Percentiles rank a stretch among this genome's conserved stretches.
These are phyloP conservation scores for Colletotrichum sp. DNA, from an alignment of 2,329 filamentous ascomycete species.

Conservation along the genomic window DNA sequence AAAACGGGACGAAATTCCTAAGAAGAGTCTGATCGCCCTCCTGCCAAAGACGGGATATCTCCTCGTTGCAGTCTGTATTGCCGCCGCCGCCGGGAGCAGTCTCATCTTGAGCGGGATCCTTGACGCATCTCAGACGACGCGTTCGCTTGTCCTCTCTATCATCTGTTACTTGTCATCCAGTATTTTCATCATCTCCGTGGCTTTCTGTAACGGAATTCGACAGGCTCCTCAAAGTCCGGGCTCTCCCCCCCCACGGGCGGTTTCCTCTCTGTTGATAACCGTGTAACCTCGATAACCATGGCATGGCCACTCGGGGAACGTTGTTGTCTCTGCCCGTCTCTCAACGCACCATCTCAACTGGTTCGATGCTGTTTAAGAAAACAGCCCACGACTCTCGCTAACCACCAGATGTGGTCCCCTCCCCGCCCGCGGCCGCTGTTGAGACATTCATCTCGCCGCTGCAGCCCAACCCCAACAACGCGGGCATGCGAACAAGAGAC, in stretches of 20 bases:
- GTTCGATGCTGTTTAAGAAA: neutral
- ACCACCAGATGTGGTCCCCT: neutral
- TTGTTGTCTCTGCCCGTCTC: neutral
- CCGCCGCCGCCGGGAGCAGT: neutral
- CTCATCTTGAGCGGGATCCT: neutral
- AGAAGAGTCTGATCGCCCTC: neutral
- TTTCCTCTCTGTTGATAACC: neutral
- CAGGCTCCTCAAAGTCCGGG: neutral
- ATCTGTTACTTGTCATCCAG: neutral
- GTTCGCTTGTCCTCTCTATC: neutral
- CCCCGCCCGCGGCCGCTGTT: neutral
- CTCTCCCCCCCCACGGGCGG: slow-evolving; percentile 1
- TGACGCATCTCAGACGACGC: neutral
- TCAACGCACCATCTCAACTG: neutral
- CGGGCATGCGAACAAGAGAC: neutral
- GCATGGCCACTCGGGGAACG: neutral
- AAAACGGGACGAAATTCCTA: neutral
- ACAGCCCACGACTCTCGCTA: neutral
- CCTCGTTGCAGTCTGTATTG: neutral
- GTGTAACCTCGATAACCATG: neutral
- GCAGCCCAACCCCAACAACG: slow-evolving; percentile 12
- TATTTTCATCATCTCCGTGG: neutral
- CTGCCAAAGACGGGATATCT: neutral
- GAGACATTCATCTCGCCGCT: slow-evolving; percentile 14
- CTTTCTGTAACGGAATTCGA: neutral